Evolutionary conservation across 257 asterid genomes (phyloP).

Genomic region (Leptodermis oblonga): DNA sequence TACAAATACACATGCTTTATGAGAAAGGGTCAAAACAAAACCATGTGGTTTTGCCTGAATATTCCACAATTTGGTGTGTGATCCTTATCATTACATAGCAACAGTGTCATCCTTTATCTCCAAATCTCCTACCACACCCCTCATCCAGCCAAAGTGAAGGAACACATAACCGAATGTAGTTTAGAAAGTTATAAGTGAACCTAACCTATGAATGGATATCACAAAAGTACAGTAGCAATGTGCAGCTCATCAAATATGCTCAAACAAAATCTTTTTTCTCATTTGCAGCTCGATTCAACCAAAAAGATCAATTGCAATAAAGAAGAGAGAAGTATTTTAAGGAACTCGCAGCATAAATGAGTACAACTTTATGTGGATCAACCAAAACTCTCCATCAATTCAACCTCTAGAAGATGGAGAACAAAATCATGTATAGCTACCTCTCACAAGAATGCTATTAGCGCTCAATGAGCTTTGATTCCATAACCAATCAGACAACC

Average conservation of each 20-base stretch:
- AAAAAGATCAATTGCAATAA: neutral
- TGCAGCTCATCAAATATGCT: neutral
- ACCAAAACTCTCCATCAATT: neutral
- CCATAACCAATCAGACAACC: neutral
- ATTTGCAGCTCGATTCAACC: neutral
- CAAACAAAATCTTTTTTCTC: neutral
- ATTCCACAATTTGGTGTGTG: neutral
- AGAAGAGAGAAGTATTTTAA: neutral
- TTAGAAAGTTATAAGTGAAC: neutral
- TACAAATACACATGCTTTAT: neutral
- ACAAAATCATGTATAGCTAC: neutral
- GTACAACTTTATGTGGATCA: neutral
- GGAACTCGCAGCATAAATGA: neutral
- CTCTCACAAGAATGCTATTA: neutral
- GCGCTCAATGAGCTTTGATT: neutral
- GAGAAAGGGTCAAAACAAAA: neutral
- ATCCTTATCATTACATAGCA: neutral
- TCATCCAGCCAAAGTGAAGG: neutral
- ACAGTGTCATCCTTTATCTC: neutral
- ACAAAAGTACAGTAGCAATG: neutral
- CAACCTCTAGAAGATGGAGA: slow-evolving; percentile 6
- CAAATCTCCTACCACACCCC: neutral
- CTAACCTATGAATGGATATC: neutral
- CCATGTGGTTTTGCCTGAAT: neutral
- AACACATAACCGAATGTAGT: neutral